phyloP scores from a whole-genome alignment of 768 basidiomycete species.

The Boletus speciosus region DNA sequence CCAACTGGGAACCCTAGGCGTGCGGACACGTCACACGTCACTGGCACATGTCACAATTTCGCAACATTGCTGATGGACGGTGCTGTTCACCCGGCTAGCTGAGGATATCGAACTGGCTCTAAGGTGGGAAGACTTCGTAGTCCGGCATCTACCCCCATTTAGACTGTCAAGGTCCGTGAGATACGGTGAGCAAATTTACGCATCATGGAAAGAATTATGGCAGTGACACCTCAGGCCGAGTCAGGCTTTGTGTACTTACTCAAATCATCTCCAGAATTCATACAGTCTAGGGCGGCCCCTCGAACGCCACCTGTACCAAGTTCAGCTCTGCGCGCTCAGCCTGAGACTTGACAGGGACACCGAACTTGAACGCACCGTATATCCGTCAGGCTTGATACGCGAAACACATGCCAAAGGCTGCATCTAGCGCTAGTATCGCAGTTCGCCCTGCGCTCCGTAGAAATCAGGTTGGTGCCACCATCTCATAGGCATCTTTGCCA shows the following conservation, averaged over 20 bases:
- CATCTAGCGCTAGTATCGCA: constrained; percentile 33
- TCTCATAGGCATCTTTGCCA: constrained; percentile 8
- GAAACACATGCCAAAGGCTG: constrained; percentile 62
- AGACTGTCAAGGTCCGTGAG: constrained; percentile 21
- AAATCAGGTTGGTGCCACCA: constrained; percentile 56
- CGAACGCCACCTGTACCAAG: not conserved
- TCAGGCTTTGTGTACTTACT: not conserved
- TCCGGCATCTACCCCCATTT: constrained; percentile 10
- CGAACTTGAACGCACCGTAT: not conserved
- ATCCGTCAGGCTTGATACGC: not conserved
- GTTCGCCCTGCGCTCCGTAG: constrained; percentile 67
- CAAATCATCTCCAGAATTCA: not conserved
- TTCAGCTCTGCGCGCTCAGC: not conserved
- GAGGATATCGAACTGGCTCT: too few relatives aligned
- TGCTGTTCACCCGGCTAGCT: too few relatives aligned
- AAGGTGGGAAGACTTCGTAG: not conserved
- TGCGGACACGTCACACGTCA: too few relatives aligned
- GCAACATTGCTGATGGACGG: too few relatives aligned
- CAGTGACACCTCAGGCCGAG: not conserved
- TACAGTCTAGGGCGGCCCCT: not conserved
- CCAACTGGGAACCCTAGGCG: too few relatives aligned
- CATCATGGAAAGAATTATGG: constrained; percentile 8
- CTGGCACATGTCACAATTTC: too few relatives aligned
- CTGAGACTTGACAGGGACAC: constrained; percentile 1
- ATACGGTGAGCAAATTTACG: constrained; percentile 16